Evolutionary conservation across 2,329 filamentous ascomycete species (phyloP), one percentile per base, ranked within the genome.

Genomic region (Hypoxylon sp.): DNA sequence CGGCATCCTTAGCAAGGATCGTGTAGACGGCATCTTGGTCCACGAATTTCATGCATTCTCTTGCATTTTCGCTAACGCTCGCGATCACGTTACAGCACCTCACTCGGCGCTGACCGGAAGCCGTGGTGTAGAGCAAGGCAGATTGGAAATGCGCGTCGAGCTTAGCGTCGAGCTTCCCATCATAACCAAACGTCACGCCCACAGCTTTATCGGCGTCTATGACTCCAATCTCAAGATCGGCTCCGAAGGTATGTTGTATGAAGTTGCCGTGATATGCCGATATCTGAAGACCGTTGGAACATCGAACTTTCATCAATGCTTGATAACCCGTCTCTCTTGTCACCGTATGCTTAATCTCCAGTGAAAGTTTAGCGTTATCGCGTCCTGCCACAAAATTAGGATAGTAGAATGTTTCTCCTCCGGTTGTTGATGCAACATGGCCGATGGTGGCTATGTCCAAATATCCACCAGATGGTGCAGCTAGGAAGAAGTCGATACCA

Each of bases 121-220:
- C 91, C 4, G 94, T 96, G 0, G 95, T 99, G 79, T 99, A 99
- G 1, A 99, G 85, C 2, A 99, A 82, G 1, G 95, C 95, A 20
- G 92, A 93, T 77, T 99, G 95, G 85, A 99, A 99, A 79, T 99
- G 95, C 6, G 94, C 94, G 77, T 99, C 95, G 20, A 98, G 85
- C 79, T 97, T 97, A 4, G 93, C 84, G 78, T 99, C 95, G n/a
- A 99, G 87, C 79, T 98, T 98, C 63, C 95, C 95, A 74, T 99
- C 95, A 77, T 99, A 97, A 71, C 87, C 91, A 77, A 99, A 99
- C 50, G 93, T 90, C 10, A 98, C 92, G 2, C 90, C 91, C 68
- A 99, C 85, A 8, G 94, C 93, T 80, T 97, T 97, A 79, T 99
- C 95, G 19, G 93, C 89, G 75, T 98, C 95, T 53, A 98, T 89